Base-by-base conservation (phyloP, 768 basidiomycete species). In the Macrolepiota fuliginosa region DNA sequence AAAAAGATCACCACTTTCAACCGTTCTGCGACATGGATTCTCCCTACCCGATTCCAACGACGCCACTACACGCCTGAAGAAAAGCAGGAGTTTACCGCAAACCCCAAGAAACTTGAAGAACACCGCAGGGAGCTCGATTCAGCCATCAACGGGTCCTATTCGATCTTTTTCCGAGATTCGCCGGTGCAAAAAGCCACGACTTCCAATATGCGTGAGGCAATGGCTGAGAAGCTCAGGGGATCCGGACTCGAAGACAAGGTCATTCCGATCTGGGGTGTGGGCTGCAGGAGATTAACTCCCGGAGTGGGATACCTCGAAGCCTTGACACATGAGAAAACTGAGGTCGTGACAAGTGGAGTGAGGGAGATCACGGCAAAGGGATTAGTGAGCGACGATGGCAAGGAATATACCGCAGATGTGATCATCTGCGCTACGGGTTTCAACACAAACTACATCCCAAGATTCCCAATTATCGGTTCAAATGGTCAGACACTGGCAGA, bases 51-150 rank as follows among this genome's bases (percentile, higher is more conserved):
- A 6, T 65, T 68, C 32, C 64, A 66, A 11, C 73, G 72, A 64
- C 74, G 70, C 54, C 65, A 75, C 64, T 74, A 71, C 60, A 67
- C 74, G 4, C 73, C 77, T 3, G 77, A 79, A 39, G 82, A 84
- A 65, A 75, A 72, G 47, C 66, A 69, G 13, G 63, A 65, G 10
- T 80, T 84, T 65, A 71, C 70, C 24, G 64, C 63, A 4, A 71
- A 83, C 57, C 73, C 76, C 0, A 68, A 64, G 42, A 78, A 74
- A 49, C 80, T 76, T 61, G 70, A 77, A 46, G 66, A 72, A 51
- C 81, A 84, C 67, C 71, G 80, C 12, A 79, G 78, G 37, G 68
- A 66, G 29, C 61, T 82, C 3, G 81, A 84, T 62, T 64, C 60
- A 0, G 68, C 69, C 2, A 68, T 79, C n/a, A 83, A 80, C 62